These are phyloP conservation scores for Salinomyces thailandicus DNA, from an alignment of 2,329 filamentous ascomycete genomes.

Conservation along the genomic window DNA sequence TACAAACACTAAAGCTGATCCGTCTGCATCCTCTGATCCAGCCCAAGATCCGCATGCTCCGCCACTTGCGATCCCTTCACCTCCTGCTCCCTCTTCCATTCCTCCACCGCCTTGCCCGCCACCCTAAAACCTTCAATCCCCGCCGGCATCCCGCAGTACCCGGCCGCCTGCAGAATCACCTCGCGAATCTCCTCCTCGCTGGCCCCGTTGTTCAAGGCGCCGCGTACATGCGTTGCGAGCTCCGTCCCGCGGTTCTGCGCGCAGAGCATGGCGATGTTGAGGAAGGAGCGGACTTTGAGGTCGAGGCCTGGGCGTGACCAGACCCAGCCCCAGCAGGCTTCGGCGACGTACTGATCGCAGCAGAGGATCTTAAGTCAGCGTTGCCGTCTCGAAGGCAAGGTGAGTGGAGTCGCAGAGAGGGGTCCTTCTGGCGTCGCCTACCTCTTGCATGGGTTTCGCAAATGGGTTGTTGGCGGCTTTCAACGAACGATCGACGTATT, in stretches of 20 bases:
- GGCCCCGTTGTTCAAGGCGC: conserved; percentile 53
- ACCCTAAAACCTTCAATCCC: conserved; percentile 46
- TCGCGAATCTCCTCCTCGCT: conserved; percentile 54
- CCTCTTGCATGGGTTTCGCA: conserved; percentile 49
- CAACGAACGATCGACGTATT: conserved; percentile 49
- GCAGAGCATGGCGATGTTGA: conserved; percentile 57
- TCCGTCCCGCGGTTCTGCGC: conserved; percentile 51
- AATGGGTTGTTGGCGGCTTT: conserved; percentile 49
- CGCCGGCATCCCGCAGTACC: conserved; percentile 45
- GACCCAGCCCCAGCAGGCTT: conserved; percentile 53
- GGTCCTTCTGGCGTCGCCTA: no score
- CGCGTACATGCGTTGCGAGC: conserved; percentile 51
- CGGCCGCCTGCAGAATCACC: conserved; percentile 41
- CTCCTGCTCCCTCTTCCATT: conserved; percentile 36
- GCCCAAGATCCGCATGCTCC: conserved; percentile 21
- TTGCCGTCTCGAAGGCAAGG: not conserved
- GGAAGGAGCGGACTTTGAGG: conserved; percentile 49
- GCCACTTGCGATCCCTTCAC: conserved; percentile 16
- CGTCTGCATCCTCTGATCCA: conserved; percentile 9
- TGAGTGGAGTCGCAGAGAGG: not conserved
- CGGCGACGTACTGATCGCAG: conserved; percentile 39
- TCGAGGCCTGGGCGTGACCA: conserved; percentile 55
- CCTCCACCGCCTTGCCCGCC: conserved; percentile 41
- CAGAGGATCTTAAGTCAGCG: no score
- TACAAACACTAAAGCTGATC: no score